phyloP scores from a whole-genome alignment of 768 basidiomycete genomes.

The Favolaschia claudopus region DNA sequence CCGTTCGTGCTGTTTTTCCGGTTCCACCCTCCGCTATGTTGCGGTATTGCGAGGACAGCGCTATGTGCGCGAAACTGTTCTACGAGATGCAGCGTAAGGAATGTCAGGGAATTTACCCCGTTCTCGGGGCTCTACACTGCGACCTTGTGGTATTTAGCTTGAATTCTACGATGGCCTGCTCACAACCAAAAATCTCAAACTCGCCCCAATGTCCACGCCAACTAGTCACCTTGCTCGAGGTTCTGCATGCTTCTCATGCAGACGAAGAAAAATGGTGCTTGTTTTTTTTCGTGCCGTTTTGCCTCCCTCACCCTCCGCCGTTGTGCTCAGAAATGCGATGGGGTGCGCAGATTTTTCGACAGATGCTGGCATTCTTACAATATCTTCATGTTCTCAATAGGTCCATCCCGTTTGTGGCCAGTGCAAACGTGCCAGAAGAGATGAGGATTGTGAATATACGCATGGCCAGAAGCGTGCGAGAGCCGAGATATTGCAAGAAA shows the following conservation, averaged over 20 bases:
- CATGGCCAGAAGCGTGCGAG: background rate
- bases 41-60: too few species aligned
- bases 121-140: too few species aligned
- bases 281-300: background rate
- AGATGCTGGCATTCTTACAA: background rate
- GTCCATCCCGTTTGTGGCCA: background rate
- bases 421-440: background rate
- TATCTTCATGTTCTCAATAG: background rate
- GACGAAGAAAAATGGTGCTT: conserved; percentile 10
- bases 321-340: background rate
- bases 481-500: background rate
- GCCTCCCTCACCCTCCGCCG: too few species aligned
- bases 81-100: too few species aligned
- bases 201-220: background rate
- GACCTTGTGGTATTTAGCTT: too few species aligned
- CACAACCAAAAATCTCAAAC: background rate
- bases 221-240: background rate
- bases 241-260: conserved; percentile 1
- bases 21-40: too few species aligned
- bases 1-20: too few species aligned
- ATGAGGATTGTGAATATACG: background rate
- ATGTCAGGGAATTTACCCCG: too few species aligned
- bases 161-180: too few species aligned
- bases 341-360: background rate
- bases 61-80: too few species aligned